Conservation (phyloP, 768 basidiomycete species). For the Crepidotus variabilis region DNA sequence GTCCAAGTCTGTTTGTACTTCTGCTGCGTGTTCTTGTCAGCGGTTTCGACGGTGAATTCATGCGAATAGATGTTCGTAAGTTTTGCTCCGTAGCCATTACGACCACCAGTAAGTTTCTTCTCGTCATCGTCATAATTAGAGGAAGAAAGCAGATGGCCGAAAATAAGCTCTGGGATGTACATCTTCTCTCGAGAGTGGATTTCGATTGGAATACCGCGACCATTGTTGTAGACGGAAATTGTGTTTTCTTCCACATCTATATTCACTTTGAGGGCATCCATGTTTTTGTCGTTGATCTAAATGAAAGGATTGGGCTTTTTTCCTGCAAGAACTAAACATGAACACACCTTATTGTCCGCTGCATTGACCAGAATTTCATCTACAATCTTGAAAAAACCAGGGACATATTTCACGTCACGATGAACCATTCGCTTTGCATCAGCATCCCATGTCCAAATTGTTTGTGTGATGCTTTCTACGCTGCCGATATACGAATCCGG, state of each 20-base stretch:
- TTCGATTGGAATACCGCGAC: slow-evolving; percentile 94
- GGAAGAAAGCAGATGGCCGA: slow-evolving; percentile 89
- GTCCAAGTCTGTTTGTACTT: slow-evolving; percentile 97
- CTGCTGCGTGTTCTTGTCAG: slow-evolving; percentile 77
- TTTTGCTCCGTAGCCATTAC: slow-evolving; percentile 98
- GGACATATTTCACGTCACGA: slow-evolving; percentile 86
- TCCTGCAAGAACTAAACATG: not conserved
- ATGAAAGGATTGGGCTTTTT: not conserved
- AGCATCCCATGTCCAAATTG: slow-evolving; percentile 93
- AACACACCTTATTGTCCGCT: slow-evolving; percentile 92
- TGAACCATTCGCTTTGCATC: slow-evolving; percentile 80
- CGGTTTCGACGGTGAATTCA: slow-evolving; percentile 95
- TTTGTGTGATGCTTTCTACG: slow-evolving; percentile 80
- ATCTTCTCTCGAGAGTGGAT: slow-evolving; percentile 91
- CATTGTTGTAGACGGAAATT: slow-evolving; percentile 95
- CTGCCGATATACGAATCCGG: slow-evolving; percentile 97
- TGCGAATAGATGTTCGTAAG: slow-evolving; percentile 97
- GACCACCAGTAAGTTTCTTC: slow-evolving; percentile 96
- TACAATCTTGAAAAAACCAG: slow-evolving; percentile 98
- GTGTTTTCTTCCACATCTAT: slow-evolving; percentile 80
- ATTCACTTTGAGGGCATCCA: slow-evolving; percentile 88
- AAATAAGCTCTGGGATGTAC: slow-evolving; percentile 96
- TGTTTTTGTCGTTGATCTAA: slow-evolving; percentile 87
- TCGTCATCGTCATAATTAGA: slow-evolving; percentile 99
- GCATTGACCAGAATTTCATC: slow-evolving; percentile 99